Evolutionary conservation across 352 stramenopile species (phyloP).

Genomic region (Globisporangium okanoganense): DNA sequence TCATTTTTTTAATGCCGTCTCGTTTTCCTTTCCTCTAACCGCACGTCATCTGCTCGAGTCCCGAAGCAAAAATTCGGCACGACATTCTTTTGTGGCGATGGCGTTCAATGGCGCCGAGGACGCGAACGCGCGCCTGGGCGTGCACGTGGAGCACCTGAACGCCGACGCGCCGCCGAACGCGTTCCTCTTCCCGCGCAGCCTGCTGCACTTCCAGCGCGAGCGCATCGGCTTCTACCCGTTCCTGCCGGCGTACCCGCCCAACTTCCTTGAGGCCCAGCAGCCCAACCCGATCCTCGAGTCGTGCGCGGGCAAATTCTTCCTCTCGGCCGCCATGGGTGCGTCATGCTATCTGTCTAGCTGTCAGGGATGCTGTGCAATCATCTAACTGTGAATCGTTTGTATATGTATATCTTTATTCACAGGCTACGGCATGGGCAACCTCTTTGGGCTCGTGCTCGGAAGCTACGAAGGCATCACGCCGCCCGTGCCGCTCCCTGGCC

Average conservation of each 20-base stretch:
- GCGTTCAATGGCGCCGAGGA: conserved; percentile 22
- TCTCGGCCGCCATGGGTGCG: conserved; percentile 74
- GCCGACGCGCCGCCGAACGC: conserved; percentile 58
- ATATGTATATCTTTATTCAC: no score
- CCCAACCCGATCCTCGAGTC: conserved; percentile 77
- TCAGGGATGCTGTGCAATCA: neutral
- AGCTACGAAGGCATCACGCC: conserved; percentile 87
- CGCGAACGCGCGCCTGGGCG: conserved; percentile 47
- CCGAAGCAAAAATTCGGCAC: neutral
- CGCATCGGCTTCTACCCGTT: conserved; percentile 61
- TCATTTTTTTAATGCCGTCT: no score
- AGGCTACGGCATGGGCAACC: conserved; percentile 81
- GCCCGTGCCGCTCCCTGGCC: conserved; percentile 70
- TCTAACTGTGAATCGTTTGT: no score
- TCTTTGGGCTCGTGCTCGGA: conserved; percentile 74
- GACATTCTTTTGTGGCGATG: neutral
- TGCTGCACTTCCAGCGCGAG: conserved; percentile 43
- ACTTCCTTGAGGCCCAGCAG: conserved; percentile 58
- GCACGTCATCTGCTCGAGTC: no score
- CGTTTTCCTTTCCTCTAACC: no score
- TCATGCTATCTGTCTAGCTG: conserved; percentile 4
- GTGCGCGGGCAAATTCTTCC: conserved; percentile 77
- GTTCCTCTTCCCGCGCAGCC: conserved; percentile 72
- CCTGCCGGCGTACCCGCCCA: conserved; percentile 63
- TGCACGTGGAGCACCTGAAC: conserved; percentile 57